phyloP scores from a whole-genome alignment of 768 basidiomycete genomes.

The Lepiota subincarnata region DNA sequence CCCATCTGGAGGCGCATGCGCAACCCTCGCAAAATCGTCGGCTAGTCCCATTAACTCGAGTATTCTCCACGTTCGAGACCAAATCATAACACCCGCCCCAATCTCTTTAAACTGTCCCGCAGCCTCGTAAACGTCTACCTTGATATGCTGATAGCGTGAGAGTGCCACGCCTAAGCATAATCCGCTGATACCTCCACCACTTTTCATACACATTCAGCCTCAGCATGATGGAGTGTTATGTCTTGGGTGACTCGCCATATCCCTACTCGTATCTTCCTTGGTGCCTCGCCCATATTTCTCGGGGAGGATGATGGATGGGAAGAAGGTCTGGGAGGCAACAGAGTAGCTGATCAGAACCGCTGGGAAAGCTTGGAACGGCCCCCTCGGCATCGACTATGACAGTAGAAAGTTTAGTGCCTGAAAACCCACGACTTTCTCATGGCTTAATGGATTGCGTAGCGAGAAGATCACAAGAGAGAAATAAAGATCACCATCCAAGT shows the following conservation, averaged over 20 bases:
- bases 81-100: conserved; percentile 45
- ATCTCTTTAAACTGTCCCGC: conserved; percentile 44
- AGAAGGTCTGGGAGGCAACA: background rate
- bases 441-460: too few species aligned
- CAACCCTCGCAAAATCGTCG: conserved; percentile 26
- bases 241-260: conserved; percentile 16
- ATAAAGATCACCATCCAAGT: too few species aligned
- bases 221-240: too few species aligned
- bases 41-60: conserved; percentile 38
- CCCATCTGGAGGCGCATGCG: conserved; percentile 30
- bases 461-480: too few species aligned
- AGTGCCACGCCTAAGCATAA: conserved; percentile 37
- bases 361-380: background rate
- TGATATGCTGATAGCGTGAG: conserved; percentile 30
- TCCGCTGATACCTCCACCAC: conserved; percentile 39
- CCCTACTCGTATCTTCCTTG: conserved; percentile 16
- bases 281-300: background rate
- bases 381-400: background rate
- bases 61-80: conserved; percentile 43
- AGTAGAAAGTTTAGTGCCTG: too few species aligned
- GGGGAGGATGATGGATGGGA: background rate
- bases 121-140: conserved; percentile 45
- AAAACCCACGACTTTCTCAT: too few species aligned
- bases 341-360: background rate
- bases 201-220: background rate